Percentiles rank a stretch among this genome's conserved stretches.
Evolutionary conservation across 768 basidiomycete species (phyloP).

Genomic region (Tylopilus felleus): DNA sequence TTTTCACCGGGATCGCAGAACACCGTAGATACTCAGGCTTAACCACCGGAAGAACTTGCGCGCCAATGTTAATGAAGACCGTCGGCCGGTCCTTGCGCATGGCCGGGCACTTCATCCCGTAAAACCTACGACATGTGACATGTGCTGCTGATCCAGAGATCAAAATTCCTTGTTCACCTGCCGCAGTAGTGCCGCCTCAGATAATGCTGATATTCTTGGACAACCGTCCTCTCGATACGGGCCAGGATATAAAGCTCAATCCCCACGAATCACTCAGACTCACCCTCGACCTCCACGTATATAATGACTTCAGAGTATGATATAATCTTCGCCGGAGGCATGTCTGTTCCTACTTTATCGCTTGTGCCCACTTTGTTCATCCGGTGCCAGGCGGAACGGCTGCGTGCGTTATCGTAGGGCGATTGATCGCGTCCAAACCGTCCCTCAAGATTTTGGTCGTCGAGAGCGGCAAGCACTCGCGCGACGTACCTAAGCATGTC

Average conservation of each 20-base stretch:
- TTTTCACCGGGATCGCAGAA: too few species aligned
- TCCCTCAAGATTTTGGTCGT: slow-evolving; percentile 55
- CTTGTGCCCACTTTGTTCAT: neutral
- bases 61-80: too few species aligned
- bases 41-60: too few species aligned
- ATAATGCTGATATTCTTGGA: too few species aligned
- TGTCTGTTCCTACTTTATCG: neutral
- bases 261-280: neutral
- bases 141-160: too few species aligned
- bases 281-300: neutral
- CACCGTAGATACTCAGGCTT: too few species aligned
- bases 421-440: slow-evolving; percentile 53
- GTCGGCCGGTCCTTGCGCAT: too few species aligned
- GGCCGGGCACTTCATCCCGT: too few species aligned
- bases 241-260: neutral
- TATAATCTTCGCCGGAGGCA: neutral
- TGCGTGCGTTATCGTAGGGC: slow-evolving; percentile 50
- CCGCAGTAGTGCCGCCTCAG: too few species aligned
- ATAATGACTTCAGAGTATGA: neutral
- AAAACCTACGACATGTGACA: too few species aligned
- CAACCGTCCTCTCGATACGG: too few species aligned
- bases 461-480: slow-evolving; percentile 55
- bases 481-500: slow-evolving; percentile 42
- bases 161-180: too few species aligned
- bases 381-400: slow-evolving; percentile 42